Base-by-base conservation (phyloP, 805 yeast species). In the Kregervanrija pseudodelftensis region DNA sequence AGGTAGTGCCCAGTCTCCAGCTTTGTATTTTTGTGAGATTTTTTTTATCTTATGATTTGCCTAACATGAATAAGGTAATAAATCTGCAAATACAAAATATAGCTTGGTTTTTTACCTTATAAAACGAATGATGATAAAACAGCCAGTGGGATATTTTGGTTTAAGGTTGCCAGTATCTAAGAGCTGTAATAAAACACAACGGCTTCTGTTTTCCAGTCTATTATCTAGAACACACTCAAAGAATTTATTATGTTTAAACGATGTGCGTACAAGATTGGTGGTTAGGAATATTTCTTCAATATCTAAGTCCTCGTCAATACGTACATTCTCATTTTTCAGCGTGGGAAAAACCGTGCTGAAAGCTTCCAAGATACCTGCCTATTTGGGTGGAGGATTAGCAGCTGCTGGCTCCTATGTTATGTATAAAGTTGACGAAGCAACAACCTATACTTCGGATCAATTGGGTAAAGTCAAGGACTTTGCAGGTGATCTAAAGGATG, bases 361-460 rank as follows among this genome's bases (percentile, higher is more conserved):
- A 44, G 71, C 74, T 1, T 69, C 77, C 1, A 76, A 74, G 50
- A 61, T 83, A 2, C 96, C 97, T 0, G 91, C 88, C 0, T 82
- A 82, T 49, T 67, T 89, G 0, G 98, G 97, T 2, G 90, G 95
- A 8, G 89, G 95, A 0, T 64, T 89, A 33, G 96, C 95, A 2
- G 98, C 97, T 10, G 96, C 95, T 8, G 95, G 96, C 0, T 83
- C 95, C 2, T 93, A 89, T 59, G 81, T 91, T 40, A 88, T 90
- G 14, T 90, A 90, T 63, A 91, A 93, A 61, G 85, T 90, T 9
- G 95, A 89, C 43, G 95, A 91, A 63, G 95, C 95, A 1, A 73
- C 86, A 0, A 70, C 62, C 34, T 86, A 76, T 54, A 78, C 96
- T 0, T 72, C 72, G 44, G 95, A 85, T 48, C 78, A 79, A 57